Percentiles rank a stretch among this genome's conserved stretches.
phyloP scores from a whole-genome alignment of 2,329 filamentous ascomycete genomes.

The Waltergamsia citrina region DNA sequence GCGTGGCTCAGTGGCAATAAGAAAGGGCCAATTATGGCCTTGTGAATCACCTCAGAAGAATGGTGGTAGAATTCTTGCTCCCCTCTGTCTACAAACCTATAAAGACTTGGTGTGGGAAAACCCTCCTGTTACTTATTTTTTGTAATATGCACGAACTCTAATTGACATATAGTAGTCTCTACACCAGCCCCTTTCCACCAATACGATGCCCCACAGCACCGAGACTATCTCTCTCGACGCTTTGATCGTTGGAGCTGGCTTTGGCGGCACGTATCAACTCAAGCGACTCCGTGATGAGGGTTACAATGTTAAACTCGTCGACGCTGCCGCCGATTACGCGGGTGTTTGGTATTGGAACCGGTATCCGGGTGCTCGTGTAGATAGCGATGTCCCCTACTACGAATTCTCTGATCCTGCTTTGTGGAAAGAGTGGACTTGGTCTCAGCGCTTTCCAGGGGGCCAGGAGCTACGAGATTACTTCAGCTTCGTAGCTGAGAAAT shows the following conservation, averaged over 20 bases:
- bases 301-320: slow-evolving; percentile 4
- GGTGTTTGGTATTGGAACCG: slow-evolving; percentile 26
- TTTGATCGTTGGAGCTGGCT: slow-evolving; percentile 7
- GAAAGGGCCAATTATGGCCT: too few species aligned
- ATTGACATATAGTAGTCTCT: too few species aligned
- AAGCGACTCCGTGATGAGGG: slow-evolving; percentile 5
- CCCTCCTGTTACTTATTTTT: too few species aligned
- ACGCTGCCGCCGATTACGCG: slow-evolving; percentile 2
- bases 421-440: slow-evolving; percentile 29
- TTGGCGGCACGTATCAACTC: slow-evolving; percentile 6
- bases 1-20: too few species aligned
- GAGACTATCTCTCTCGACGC: too few species aligned
- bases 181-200: too few species aligned
- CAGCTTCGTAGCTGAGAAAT: slow-evolving; percentile 25
- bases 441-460: slow-evolving; percentile 17
- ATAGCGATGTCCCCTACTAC: slow-evolving; percentile 16
- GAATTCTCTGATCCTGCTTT: slow-evolving; percentile 15
- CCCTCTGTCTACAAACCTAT: too few species aligned
- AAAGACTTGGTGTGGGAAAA: too few species aligned
- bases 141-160: too few species aligned
- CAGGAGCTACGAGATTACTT: slow-evolving; percentile 29
- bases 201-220: too few species aligned
- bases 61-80: too few species aligned
- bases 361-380: slow-evolving; percentile 23
- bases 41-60: too few species aligned